Conservation (phyloP, 2,329 filamentous ascomycete genomes). For the Truncatella angustata region DNA sequence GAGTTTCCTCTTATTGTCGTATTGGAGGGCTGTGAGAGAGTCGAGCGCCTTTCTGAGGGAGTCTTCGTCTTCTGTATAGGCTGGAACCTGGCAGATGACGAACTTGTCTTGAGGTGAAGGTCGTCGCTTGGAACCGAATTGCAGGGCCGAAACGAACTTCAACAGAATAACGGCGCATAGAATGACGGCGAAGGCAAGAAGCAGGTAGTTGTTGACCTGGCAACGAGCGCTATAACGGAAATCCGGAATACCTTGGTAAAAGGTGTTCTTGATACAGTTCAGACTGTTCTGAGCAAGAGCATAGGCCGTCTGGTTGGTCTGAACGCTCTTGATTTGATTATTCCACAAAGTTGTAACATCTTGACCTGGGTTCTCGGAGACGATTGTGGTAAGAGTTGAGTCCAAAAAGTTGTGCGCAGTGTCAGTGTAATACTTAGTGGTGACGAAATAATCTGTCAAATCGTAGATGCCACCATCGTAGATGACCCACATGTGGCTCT, state of each 20-base stretch:
- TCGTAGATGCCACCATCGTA: conserved; percentile 80
- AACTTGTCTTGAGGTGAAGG: conserved; percentile 96
- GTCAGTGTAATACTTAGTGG: conserved; percentile 57
- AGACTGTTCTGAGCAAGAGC: conserved; percentile 62
- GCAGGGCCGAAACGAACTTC: conserved; percentile 91
- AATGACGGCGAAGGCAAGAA: conserved; percentile 83
- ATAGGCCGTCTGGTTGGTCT: conserved; percentile 49
- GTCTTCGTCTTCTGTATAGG: conserved; percentile 97
- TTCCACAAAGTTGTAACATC: conserved; percentile 72
- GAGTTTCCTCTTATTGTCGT: conserved; percentile 97
- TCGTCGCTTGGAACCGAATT: conserved; percentile 87
- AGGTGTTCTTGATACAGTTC: conserved; percentile 79
- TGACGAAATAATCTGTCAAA: conserved; percentile 87
- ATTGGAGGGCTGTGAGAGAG: conserved; percentile 89
- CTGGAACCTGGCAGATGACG: conserved; percentile 96
- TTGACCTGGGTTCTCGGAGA: conserved; percentile 73
- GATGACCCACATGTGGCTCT: conserved; percentile 75
- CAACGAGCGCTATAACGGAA: conserved; percentile 77
- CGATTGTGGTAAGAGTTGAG: conserved; percentile 60
- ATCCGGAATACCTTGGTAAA: conserved; percentile 80
- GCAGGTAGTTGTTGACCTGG: conserved; percentile 85
- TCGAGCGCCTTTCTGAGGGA: conserved; percentile 89
- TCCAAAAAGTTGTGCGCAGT: conserved; percentile 65
- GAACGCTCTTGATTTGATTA: conserved; percentile 44
- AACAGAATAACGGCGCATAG: conserved; percentile 75